Percentiles rank a stretch among this genome's conserved stretches.
phyloP scores from a whole-genome alignment of 108 stramenopile genomes.

The Asterionellopsis glacialis region DNA sequence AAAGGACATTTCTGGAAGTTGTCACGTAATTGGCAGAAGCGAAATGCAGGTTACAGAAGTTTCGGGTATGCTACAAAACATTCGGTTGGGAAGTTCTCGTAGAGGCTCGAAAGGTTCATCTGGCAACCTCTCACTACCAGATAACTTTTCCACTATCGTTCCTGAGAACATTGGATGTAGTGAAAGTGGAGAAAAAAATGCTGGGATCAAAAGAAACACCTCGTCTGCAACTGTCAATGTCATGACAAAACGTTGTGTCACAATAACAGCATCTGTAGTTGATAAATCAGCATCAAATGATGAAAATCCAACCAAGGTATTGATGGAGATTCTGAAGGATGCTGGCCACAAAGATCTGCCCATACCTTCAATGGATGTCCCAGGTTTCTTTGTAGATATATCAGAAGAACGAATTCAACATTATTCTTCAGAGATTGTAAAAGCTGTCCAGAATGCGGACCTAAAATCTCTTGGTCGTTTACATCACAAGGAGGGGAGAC shows the following conservation, averaged over 20 bases:
- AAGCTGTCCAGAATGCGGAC: conserved; percentile 20
- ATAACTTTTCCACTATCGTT: too few relatives aligned
- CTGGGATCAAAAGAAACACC: background rate
- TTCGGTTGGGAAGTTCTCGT: too few relatives aligned
- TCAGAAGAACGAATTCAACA: conserved; percentile 35
- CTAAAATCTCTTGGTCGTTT: conserved; percentile 14
- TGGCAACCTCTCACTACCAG: too few relatives aligned
- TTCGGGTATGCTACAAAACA: too few relatives aligned
- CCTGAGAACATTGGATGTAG: too few relatives aligned
- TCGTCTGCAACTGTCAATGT: background rate
- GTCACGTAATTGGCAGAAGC: too few relatives aligned
- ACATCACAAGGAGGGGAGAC: conserved; percentile 9
- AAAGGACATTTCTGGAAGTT: too few relatives aligned
- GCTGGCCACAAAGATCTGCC: background rate
- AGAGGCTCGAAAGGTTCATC: too few relatives aligned
- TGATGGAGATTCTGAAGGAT: background rate
- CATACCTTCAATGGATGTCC: background rate
- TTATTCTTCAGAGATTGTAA: conserved; percentile 19
- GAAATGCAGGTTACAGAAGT: too few relatives aligned
- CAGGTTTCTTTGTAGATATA: conserved; percentile 11
- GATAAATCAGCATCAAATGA: background rate
- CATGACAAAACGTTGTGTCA: background rate
- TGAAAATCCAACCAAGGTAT: background rate
- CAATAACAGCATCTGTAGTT: background rate
- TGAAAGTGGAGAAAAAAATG: background rate